These are phyloP conservation scores for Backusella liffmaniae DNA, from an alignment of 192 early-diverging fungal genomes.

Conservation along the genomic window DNA sequence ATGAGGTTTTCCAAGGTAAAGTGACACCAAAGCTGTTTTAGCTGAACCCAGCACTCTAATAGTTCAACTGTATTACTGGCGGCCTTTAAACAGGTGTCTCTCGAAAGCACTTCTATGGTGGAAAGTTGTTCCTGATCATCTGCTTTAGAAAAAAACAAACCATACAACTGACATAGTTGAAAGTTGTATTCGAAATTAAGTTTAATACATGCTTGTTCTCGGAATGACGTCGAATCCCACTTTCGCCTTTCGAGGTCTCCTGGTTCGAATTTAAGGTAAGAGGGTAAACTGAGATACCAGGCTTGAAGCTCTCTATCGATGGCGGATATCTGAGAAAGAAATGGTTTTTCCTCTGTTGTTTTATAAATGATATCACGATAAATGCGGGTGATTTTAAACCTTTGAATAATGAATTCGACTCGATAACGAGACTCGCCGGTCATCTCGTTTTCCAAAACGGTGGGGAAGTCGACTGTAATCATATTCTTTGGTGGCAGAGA, in stretches of 20 bases:
- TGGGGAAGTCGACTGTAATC: constrained; percentile 1
- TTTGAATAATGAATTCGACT: constrained; percentile 36
- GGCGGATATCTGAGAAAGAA: constrained; percentile 22
- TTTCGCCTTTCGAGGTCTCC: constrained; percentile 4
- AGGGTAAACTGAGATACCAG: constrained; percentile 29
- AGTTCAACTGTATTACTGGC: constrained; percentile 26
- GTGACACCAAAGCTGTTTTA: constrained; percentile 37
- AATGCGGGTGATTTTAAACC: constrained; percentile 32
- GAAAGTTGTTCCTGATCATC: constrained; percentile 12
- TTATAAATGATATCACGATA: constrained; percentile 30
- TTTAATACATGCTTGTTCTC: constrained; percentile 39
- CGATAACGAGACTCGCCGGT: constrained; percentile 28
- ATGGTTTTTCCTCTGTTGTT: constrained; percentile 18
- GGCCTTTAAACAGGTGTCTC: constrained; percentile 24
- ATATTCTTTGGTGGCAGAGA: constrained; percentile 22
- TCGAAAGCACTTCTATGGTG: constrained; percentile 20
- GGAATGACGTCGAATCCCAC: constrained; percentile 28
- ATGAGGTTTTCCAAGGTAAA: constrained; percentile 35
- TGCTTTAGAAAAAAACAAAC: constrained; percentile 23
- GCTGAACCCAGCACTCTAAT: constrained; percentile 30
- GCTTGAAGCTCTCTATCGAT: constrained; percentile 26
- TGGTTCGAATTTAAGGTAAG: constrained; percentile 28
- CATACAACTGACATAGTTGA: constrained; percentile 34
- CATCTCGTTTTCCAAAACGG: constrained; percentile 21
- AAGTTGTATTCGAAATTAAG: constrained; percentile 40